Base-by-base conservation (phyloP, 2,329 filamentous ascomycete species). In the Neofusicoccum parvum region DNA sequence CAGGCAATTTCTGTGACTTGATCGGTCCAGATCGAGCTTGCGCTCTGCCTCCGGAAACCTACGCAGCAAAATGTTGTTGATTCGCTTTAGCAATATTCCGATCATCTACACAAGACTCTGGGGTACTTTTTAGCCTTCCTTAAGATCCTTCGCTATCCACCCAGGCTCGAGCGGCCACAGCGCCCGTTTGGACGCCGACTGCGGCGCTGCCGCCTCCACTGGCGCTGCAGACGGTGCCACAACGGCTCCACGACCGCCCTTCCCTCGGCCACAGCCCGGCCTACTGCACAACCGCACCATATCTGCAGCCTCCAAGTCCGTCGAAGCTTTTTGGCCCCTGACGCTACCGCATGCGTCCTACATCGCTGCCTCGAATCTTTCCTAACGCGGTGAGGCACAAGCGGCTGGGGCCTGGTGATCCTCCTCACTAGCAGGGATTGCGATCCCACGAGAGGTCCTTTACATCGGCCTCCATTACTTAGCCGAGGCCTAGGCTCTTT, bases 381-480 rank as follows among this genome's bases (percentile, higher is more conserved):
- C 11, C 56, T 9, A 34, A 20, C 17, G 17, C 2, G 50, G 50
- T 48, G 41, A 14, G 12, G 10, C 12, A 60, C 11, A 20, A n/a
- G 32, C 39, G 43, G 11, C 43, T 9, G 56, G 56, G 48, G 56
- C 56, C 56, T 60, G 56, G 5, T 34, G 56, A 60, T 60, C 56
- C 43, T 48, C 41, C 41, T 36, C 56, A 36, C 56, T 60, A 60
- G 56, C 56, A 60, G 56, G 56, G 56, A 36, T 36, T 10, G 14
- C 10, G n/a, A 60, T 60, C 56, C 56, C 27, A 37, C 54, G 12
- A 48, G 17, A 45, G 56, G 56, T 60, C 56, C 56, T 60, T 48
- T 10, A 11, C 36, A 48, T 60, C 41, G 20, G 17, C 37, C 32
- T 48, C 43, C 32, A 60, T 23, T 14, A 48, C 11, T 36, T 20